Base-by-base conservation (phyloP, 2,329 filamentous ascomycete genomes). In the Zymoseptoria ardabiliae region DNA sequence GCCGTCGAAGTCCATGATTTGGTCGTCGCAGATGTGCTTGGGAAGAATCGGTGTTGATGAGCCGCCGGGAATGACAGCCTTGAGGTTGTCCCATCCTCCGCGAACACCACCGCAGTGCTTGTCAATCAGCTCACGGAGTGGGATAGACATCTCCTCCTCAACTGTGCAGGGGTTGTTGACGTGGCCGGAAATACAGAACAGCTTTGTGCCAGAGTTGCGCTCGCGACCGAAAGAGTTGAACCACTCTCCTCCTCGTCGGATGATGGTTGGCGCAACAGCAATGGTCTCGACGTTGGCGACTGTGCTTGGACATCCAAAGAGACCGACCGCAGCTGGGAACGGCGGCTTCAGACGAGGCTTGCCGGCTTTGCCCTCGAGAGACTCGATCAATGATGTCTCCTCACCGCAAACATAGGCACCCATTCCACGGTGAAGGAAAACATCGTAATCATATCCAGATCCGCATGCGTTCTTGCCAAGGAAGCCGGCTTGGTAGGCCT, bases 71-170 rank as follows among this genome's bases (percentile, higher is more conserved):
- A 99, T 99, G 72, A 99, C 79, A 64, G 94, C 94, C 69, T 91
- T 86, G 56, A 99, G 83, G 79, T 99, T 99, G 76, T 99, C 94
- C 94, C 94, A 99, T 60, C 94, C 94, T 64, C 94, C 94, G 70
- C 86, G 87, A 56, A 99, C 94, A 76, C 94, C 94, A 74, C 94
- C 94, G 74, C 94, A 97, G 84, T 99, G 94, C 80, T 91, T 94
- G 65, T 99, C 94, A 70, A 99, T 97, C 64, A 99, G 85, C 77
- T 99, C 94, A 51, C 90, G 88, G 61, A 99, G 85, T 50, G 94
- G 89, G 68, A 99, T 99, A 56, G 90, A 96, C 94, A 99, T 99
- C 79, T 99, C 94, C 79, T 99, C 94, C 77, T 99, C 94, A 62
- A 99, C 94, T 0, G 94, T 97, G 76, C 85, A 91, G 57, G 94